Conservation (phyloP, 129 eudicot genomes). For the Chrysanthemum makinoi region DNA sequence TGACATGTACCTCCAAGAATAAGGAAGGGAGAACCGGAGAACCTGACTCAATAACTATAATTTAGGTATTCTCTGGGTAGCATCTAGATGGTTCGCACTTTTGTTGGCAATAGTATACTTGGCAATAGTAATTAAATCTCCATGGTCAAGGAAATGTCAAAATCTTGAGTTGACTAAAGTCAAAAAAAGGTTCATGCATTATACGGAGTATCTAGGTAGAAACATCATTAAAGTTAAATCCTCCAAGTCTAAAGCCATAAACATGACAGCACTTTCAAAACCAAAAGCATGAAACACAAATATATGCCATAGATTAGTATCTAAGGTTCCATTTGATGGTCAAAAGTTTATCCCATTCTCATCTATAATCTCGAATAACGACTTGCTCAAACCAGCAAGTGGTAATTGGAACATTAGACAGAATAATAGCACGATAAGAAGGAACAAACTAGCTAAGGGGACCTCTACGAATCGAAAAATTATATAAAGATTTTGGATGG, state of each 20-base stretch:
- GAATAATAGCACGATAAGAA: slow-evolving; percentile 13
- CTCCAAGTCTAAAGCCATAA: slow-evolving; percentile 6
- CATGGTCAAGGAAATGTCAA: slow-evolving; percentile 32
- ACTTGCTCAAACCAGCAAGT: slow-evolving; percentile 12
- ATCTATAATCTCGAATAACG: slow-evolving; percentile 5
- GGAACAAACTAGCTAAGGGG: slow-evolving; percentile 20
- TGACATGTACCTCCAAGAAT: no score
- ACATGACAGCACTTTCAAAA: slow-evolving; percentile 8
- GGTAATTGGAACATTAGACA: not conserved
- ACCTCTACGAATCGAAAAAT: not conserved
- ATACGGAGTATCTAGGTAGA: not conserved
- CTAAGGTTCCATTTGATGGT: slow-evolving; percentile 7
- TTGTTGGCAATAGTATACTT: slow-evolving; percentile 20
- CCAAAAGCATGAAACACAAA: slow-evolving; percentile 18
- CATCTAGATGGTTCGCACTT: not conserved
- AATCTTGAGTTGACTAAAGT: slow-evolving; percentile 27
- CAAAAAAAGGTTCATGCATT: slow-evolving; percentile 25
- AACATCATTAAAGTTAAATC: slow-evolving; percentile 15
- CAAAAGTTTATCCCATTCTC: slow-evolving; percentile 14
- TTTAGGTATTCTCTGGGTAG: no score
- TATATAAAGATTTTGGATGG: slow-evolving; percentile 1
- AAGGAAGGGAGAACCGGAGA: no score
- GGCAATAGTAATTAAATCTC: not conserved
- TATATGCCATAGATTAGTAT: slow-evolving; percentile 18
- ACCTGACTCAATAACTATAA: no score